A percentile compares a stretch with the other conserved stretches of the same genome.
These are phyloP conservation scores for Apostasia shenzhenica DNA, from an alignment of 106 monocot genomes.

Conservation along the genomic window DNA sequence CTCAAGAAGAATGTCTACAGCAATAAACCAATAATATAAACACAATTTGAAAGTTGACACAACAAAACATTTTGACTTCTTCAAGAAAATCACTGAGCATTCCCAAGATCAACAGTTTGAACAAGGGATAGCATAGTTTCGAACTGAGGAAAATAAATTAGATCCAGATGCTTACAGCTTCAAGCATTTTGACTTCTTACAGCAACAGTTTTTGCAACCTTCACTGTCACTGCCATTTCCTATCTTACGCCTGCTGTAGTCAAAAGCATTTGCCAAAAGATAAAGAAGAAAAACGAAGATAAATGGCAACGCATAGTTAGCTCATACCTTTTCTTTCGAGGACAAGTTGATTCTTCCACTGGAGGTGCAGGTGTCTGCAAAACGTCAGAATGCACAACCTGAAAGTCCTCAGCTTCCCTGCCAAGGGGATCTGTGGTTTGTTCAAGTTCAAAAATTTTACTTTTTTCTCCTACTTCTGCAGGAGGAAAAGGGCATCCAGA, in stretches of 20 bases:
- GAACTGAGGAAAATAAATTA: neutral
- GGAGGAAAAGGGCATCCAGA: conserved; percentile 20
- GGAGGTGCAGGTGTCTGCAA: conserved; percentile 16
- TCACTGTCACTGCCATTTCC: conserved; percentile 66
- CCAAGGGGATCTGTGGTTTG: conserved; percentile 11
- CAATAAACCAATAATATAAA: too few relatives aligned
- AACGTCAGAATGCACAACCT: conserved; percentile 21
- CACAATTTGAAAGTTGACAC: too few relatives aligned
- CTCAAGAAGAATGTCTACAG: too few relatives aligned
- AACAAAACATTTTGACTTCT: too few relatives aligned
- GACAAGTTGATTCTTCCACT: conserved; percentile 42
- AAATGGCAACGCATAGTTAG: neutral
- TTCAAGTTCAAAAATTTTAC: conserved; percentile 18
- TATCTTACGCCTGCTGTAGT: conserved; percentile 45
- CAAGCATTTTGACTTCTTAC: conserved; percentile 98
- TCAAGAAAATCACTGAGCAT: too few relatives aligned
- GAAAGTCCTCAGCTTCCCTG: conserved; percentile 27
- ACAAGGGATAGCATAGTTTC: neutral
- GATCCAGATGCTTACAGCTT: conserved; percentile 65
- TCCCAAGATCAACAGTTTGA: too few relatives aligned
- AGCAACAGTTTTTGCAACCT: conserved; percentile 83
- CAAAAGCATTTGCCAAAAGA: neutral
- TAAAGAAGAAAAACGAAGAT: neutral
- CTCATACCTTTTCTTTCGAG: conserved; percentile 69
- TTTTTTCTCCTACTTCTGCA: conserved; percentile 13